Evolutionary conservation across 2,329 filamentous ascomycete genomes (phyloP), one percentile per base, ranked within the genome.

Genomic region (Chaetothyriales sp.): DNA sequence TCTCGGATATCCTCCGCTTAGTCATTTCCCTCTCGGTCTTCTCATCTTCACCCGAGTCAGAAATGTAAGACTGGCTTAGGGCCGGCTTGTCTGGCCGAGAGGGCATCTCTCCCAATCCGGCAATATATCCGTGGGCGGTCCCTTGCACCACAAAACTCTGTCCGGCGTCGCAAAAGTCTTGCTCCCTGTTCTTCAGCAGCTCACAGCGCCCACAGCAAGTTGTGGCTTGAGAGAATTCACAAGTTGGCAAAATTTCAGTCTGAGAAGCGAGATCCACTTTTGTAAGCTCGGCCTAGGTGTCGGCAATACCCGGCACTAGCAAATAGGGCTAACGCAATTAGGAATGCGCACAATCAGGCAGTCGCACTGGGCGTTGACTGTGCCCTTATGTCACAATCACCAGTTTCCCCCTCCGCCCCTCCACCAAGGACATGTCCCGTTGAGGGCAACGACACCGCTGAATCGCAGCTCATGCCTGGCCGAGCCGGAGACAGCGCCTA

Each of bases 381-480:
- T 39, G 32, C 32, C 10, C 32, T 39, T 15, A 39, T 39, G 32
- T 39, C 32, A 39, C 32, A 39, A 5, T 32, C 32, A 15, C 2
- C 15, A 5, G 10, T 39, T 15, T 15, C 15, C 10, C 10, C 32
- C 10, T 5, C 15, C 10, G 22, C 28, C 36, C 18, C 22, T 19
- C 52, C 46, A 49, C 20, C 43, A 42, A n/a, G 44, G 19, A 49
- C 47, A 50, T 20, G 36, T 25, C 39, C 48, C 51, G 10, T 3
- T 43, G n/a, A 43, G 22, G 26, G 19, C 18, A 19, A 32, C 20
- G 26, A 46, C 28, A 53, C 51, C 46, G 53, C 55, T 47, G 44
- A 53, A 44, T 44, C 49, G 55, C 46, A 50, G 52, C 25, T 46
- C 54, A 46, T 52, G 49, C n/a, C 47, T 52, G 43, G 52, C 49